Conservation (phyloP, 208 protist genomes). For the Herpetomonas tarakana region DNA sequence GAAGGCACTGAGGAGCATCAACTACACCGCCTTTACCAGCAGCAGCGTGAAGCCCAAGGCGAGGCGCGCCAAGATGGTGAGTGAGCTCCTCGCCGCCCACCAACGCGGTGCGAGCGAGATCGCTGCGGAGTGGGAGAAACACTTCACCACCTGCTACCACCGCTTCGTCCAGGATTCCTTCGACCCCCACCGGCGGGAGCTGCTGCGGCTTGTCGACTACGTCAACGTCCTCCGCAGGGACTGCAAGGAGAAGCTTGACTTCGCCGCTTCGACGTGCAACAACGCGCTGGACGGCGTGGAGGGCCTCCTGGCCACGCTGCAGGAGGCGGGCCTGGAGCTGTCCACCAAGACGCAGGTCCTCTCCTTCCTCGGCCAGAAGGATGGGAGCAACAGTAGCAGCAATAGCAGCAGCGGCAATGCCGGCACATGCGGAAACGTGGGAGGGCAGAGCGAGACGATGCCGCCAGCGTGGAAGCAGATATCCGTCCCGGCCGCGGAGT, state of each 20-base stretch:
- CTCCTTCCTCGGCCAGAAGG: conserved; percentile 6
- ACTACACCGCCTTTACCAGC: conserved; percentile 20
- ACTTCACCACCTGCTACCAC: conserved; percentile 20
- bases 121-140: conserved; percentile 16
- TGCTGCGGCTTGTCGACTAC: conserved; percentile 25
- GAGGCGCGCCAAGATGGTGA: conserved; percentile 20
- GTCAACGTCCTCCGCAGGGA: conserved; percentile 13
- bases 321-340: conserved; percentile 18
- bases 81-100: conserved; percentile 29
- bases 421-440: too few species aligned
- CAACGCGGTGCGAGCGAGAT: conserved; percentile 14
- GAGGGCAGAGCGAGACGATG: too few species aligned
- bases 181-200: conserved; percentile 31
- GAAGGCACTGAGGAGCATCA: conserved; percentile 27
- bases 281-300: conserved; percentile 23
- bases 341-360: conserved; percentile 26
- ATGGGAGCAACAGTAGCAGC: not conserved
- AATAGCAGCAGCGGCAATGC: not conserved
- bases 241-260: conserved; percentile 21
- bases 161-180: conserved; percentile 29
- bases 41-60: conserved; percentile 19
- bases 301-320: conserved; percentile 26
- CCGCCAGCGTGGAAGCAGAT: not conserved
- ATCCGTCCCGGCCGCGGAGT: not conserved
- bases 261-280: conserved; percentile 20